Conservation (phyloP, 129 eudicot genomes). For the Tagetes erecta region DNA sequence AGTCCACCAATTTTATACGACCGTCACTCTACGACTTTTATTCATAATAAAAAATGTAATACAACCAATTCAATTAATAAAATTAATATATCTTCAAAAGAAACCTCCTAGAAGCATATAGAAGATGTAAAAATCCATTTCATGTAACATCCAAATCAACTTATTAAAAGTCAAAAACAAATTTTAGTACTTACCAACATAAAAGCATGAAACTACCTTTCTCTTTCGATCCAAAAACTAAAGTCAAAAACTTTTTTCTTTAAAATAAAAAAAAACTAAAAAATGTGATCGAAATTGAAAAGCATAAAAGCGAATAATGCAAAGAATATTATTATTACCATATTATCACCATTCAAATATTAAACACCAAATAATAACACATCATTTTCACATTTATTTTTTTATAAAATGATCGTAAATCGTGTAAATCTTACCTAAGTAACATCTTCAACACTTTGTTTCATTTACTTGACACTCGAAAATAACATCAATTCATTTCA, state of each 20-base stretch:
- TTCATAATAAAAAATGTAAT: too few relatives aligned
- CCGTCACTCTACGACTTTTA: too few relatives aligned
- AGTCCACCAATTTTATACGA: too few relatives aligned
- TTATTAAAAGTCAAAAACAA: neutral
- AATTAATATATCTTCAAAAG: neutral
- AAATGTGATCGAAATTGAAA: neutral
- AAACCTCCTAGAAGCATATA: neutral
- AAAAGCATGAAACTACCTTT: neutral
- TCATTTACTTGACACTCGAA: too few relatives aligned
- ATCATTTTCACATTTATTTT: too few relatives aligned
- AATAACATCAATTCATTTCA: too few relatives aligned
- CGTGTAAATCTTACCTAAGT: too few relatives aligned
- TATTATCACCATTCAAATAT: neutral
- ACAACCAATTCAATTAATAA: neutral
- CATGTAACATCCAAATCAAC: neutral
- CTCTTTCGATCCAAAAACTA: neutral
- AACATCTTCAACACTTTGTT: too few relatives aligned
- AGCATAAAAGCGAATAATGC: constrained; percentile 9
- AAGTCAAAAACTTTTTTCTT: constrained; percentile 12
- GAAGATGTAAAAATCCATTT: neutral
- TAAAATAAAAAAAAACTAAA: neutral
- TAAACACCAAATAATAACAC: neutral
- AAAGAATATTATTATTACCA: constrained; percentile 12
- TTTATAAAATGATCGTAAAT: too few relatives aligned
- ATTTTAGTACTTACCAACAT: neutral